phyloP scores from a whole-genome alignment of 768 basidiomycete species.

The Ramaria sp. region DNA sequence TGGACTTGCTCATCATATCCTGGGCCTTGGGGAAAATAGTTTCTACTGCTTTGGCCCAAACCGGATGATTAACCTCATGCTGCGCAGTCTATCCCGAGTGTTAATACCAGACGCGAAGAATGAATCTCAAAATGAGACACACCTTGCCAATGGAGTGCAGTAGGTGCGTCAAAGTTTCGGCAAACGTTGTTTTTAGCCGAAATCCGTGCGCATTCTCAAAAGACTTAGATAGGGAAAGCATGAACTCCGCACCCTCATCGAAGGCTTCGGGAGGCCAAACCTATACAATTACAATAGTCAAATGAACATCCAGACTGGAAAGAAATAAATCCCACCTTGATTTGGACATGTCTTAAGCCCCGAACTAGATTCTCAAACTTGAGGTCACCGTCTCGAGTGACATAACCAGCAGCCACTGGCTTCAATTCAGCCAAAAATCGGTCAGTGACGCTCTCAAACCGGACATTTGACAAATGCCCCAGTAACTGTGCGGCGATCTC shows the following conservation, averaged over 20 bases:
- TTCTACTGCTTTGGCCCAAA: conserved; percentile 90
- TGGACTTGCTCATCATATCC: conserved; percentile 63
- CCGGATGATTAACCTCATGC: conserved; percentile 90
- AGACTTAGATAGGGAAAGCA: conserved; percentile 72
- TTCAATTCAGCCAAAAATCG: conserved; percentile 73
- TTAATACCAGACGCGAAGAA: background rate
- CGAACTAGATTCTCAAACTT: conserved; percentile 79
- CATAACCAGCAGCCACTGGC: conserved; percentile 63
- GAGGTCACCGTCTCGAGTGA: conserved; percentile 70
- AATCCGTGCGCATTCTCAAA: conserved; percentile 79
- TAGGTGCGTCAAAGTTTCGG: conserved; percentile 65
- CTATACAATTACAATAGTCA: conserved; percentile 25
- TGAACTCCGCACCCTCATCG: conserved; percentile 86
- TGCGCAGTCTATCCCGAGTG: conserved; percentile 59
- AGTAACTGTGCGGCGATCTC: conserved; percentile 79
- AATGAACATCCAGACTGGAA: background rate
- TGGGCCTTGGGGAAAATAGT: conserved; percentile 70
- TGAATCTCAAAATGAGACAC: conserved; percentile 8
- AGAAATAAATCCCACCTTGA: conserved; percentile 43
- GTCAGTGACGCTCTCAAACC: conserved; percentile 93
- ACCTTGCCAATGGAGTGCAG: conserved; percentile 88
- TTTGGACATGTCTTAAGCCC: conserved; percentile 70
- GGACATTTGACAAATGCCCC: conserved; percentile 69
- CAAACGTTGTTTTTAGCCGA: conserved; percentile 74
- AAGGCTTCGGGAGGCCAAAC: conserved; percentile 92